Evolutionary conservation across 139 green algal genomes (phyloP), one percentile per base, ranked within the genome.

Genomic region (Helicosporidium sp.): DNA sequence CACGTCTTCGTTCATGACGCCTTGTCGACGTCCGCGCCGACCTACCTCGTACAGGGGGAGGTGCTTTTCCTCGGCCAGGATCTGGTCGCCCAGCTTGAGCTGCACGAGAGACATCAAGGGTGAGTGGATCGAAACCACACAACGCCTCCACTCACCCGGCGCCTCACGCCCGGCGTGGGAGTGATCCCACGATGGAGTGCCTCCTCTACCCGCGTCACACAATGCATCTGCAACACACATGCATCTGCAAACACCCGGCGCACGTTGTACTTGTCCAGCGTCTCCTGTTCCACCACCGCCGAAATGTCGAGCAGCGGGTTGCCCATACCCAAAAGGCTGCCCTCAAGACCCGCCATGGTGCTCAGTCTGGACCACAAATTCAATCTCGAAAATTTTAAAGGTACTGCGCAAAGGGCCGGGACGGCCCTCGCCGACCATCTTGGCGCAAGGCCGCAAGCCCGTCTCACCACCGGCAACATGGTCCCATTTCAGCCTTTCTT

Each of bases 11-110:
- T 18, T n/a, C 17, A 26, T 26, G 44, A 12, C 26, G 22, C 26
- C 16, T 1, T 7, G 17, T 7, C 8, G 4, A 8, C 16, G 7
- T 49, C 19, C 17, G 41, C 41, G n/a, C 10, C 10, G n/a, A 49
- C n/a, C n/a, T 8, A 78, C 79, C 73, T 70, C 58, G 68, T 84
- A 98, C 66, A 98, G 81, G 6, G 82, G 77, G 46, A 87, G 49
- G 60, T 98, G 89, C 67, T 84, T 84, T 40, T 96, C 84, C 70
- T 98, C 89, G 0, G 89, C 89, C 16, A 98, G 71, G 49, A 98
- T 97, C 57, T 95, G 87, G 62, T 98, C 80, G 48, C 82, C 82
- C 24, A 85, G 53, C 66, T 93, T 74, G 25, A 97, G 48, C 71
- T 95, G 77, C 49, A 63, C 7, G 27, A 29, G 12, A 36, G 48